phyloP scores from a whole-genome alignment of 306 rosid species.

The Vicia sativa region DNA sequence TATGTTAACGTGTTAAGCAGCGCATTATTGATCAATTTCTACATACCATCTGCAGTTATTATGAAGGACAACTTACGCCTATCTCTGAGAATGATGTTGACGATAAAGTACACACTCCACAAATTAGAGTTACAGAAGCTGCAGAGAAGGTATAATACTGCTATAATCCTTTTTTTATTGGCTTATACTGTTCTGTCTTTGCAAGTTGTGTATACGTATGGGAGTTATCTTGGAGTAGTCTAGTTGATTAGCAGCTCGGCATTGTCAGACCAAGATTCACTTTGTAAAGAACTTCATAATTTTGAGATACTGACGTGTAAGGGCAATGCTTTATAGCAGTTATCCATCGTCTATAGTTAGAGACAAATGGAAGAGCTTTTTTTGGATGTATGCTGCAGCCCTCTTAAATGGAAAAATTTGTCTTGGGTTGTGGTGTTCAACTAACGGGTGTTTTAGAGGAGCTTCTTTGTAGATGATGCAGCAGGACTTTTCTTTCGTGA shows the following conservation, averaged over 20 bases:
- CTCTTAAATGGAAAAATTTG: neutral
- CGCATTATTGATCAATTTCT: slow-evolving; percentile 19
- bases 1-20: neutral
- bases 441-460: slow-evolving; percentile 2
- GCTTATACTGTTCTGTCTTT: slow-evolving; percentile 15
- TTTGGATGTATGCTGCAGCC: neutral
- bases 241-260: slow-evolving; percentile 9
- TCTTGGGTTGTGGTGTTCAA: neutral
- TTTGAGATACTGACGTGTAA: slow-evolving; percentile 6
- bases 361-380: neutral
- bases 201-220: slow-evolving; percentile 5
- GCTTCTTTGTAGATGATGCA: neutral
- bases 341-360: slow-evolving; percentile 10
- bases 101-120: slow-evolving; percentile 50
- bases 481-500: neutral
- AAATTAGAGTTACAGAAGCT: slow-evolving; percentile 72
- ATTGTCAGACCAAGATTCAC: neutral
- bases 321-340: slow-evolving; percentile 12
- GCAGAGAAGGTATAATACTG: slow-evolving; percentile 68
- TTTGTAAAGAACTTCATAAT: neutral
- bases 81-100: slow-evolving; percentile 74
- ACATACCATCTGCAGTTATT: slow-evolving; percentile 64
- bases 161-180: slow-evolving; percentile 11
- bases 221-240: neutral
- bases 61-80: slow-evolving; percentile 82